A percentile compares a stretch with the other conserved stretches of the same genome.
Evolutionary conservation across 805 yeast genomes (phyloP).

Genomic region (Wickerhamiella bombiphila): DNA sequence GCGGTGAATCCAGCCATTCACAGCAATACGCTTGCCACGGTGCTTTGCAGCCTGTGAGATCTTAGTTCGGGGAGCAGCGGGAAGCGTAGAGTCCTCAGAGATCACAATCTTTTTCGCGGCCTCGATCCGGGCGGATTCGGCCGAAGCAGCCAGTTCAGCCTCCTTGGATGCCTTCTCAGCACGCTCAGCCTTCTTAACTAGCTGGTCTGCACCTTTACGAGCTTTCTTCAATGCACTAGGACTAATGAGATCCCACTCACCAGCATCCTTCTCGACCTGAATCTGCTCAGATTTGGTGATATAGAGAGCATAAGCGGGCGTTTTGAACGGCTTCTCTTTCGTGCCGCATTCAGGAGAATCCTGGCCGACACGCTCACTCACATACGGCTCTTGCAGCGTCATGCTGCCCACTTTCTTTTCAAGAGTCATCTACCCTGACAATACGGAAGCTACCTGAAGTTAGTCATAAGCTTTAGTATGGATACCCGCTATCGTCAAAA

Average conservation of each 20-base stretch:
- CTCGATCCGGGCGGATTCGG: slow-evolving; percentile 58
- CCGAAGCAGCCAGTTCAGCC: slow-evolving; percentile 37
- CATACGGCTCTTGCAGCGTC: slow-evolving; percentile 30
- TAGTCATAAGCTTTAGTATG: too few species aligned
- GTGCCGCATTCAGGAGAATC: slow-evolving; percentile 45
- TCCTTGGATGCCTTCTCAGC: slow-evolving; percentile 39
- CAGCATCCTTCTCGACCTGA: slow-evolving; percentile 42
- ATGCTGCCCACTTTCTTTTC: not conserved
- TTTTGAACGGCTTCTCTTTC: slow-evolving; percentile 54
- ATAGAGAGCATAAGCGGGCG: slow-evolving; percentile 70
- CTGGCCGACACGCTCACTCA: slow-evolving; percentile 43
- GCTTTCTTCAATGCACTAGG: slow-evolving; percentile 93
- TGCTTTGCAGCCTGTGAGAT: slow-evolving; percentile 37
- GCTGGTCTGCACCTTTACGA: slow-evolving; percentile 85
- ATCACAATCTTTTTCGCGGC: slow-evolving; percentile 69
- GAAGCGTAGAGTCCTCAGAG: slow-evolving; percentile 57
- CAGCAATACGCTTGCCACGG: slow-evolving; percentile 56
- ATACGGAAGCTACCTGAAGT: too few species aligned
- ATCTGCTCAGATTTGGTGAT: slow-evolving; percentile 33
- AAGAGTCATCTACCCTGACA: too few species aligned
- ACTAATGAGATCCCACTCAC: slow-evolving; percentile 58
- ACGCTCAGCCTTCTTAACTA: slow-evolving; percentile 68
- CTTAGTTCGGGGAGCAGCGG: slow-evolving; percentile 54
- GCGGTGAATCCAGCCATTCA: slow-evolving; percentile 95
- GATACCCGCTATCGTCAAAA: too few species aligned